Evolutionary conservation across 169 alveolate species (phyloP).

Genomic region (Plasmodium malariae): DNA sequence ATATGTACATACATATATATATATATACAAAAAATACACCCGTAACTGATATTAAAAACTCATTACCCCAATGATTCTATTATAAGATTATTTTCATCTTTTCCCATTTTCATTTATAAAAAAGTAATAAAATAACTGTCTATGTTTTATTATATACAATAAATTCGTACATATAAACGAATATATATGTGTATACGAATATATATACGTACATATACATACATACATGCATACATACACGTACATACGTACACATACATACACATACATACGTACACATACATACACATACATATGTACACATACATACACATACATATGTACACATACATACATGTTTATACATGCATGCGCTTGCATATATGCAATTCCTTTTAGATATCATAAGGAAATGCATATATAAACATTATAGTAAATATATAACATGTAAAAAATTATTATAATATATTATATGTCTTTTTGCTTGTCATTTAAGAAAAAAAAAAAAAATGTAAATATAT

Average conservation of each 20-base stretch:
- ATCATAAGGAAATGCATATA: too few species aligned
- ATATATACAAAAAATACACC: background rate
- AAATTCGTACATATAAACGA: background rate
- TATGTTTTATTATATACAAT: background rate
- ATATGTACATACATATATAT: background rate
- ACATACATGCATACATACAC: background rate
- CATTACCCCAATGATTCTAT: conserved; percentile 56
- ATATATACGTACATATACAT: conserved; percentile 7
- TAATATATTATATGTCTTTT: too few species aligned
- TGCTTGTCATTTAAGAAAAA: too few species aligned
- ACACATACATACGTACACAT: background rate
- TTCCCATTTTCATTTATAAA: conserved; percentile 25
- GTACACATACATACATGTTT: background rate
- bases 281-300: background rate
- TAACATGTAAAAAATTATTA: too few species aligned
- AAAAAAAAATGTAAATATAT: too few species aligned
- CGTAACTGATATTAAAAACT: background rate
- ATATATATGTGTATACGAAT: background rate
- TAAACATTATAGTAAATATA: too few species aligned
- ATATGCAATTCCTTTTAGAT: background rate
- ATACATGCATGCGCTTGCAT: background rate
- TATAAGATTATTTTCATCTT: conserved; percentile 16
- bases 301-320: background rate
- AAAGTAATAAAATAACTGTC: background rate
- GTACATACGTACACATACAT: background rate